Evolutionary conservation across 1,284 basidiomycete genomes (phyloP).

Genomic region (Lentinula novae-zelandiae): DNA sequence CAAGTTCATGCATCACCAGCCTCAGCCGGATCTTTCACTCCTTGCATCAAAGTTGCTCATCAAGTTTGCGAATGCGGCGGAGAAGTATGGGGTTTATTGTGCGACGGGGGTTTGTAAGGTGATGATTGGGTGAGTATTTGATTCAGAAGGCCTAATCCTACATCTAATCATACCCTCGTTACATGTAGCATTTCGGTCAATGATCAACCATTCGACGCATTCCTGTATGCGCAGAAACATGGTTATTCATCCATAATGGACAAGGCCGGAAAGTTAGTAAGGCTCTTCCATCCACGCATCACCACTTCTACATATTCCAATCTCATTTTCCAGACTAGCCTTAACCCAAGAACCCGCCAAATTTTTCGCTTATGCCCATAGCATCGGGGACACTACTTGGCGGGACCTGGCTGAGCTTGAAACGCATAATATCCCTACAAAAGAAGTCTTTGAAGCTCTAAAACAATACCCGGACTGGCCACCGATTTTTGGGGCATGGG

Average conservation of each 20-base stretch:
- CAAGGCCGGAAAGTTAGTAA: conserved; percentile 4
- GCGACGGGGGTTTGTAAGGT: conserved; percentile 9
- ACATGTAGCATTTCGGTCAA: conserved; percentile 5
- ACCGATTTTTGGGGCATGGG: conserved; percentile 10
- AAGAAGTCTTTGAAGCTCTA: conserved; percentile 1
- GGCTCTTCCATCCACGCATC: background rate
- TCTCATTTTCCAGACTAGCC: background rate
- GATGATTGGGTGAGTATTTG: conserved; percentile 3
- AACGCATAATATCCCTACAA: conserved; percentile 3
- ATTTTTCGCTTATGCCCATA: conserved; percentile 10
- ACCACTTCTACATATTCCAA: background rate
- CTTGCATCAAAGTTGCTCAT: conserved; percentile 1
- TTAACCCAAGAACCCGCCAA: conserved; percentile 1
- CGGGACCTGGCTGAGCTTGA: conserved; percentile 8
- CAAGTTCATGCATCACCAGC: conserved; percentile 10
- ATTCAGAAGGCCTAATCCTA: background rate
- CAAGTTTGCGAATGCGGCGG: conserved; percentile 10
- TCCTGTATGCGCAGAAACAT: conserved; percentile 3
- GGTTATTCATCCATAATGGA: conserved; percentile 5
- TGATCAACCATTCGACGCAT: conserved; percentile 8
- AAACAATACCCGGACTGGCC: conserved; percentile 5
- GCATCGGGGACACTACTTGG: conserved; percentile 4
- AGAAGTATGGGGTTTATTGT: conserved; percentile 9
- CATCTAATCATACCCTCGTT: background rate
- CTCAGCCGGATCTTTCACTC: conserved; percentile 7